Conservation (phyloP, 192 early-diverging fungal genomes). For the Coemansia umbellata region DNA sequence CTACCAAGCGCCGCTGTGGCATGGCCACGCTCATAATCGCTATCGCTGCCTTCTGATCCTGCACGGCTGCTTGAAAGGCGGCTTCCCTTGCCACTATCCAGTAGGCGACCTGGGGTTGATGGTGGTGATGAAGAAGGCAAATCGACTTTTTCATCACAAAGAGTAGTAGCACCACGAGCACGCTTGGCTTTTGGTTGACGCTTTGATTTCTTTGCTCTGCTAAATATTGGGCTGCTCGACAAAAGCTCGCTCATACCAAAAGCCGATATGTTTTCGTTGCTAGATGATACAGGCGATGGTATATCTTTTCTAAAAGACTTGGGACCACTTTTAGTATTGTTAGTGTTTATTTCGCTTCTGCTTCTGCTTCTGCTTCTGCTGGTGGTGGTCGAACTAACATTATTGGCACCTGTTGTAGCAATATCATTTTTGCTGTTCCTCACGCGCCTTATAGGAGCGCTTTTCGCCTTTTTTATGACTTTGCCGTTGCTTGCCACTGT, state of each 20-base stretch:
- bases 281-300: background rate
- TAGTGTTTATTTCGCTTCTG: background rate
- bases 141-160: background rate
- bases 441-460: background rate
- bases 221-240: conserved; percentile 11
- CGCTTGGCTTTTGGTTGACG: background rate
- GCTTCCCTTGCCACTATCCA: conserved; percentile 19
- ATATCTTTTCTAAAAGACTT: too few species aligned
- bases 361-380: too few species aligned
- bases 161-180: background rate
- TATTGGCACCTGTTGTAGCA: background rate
- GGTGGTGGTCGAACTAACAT: background rate
- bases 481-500: background rate
- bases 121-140: conserved; percentile 44
- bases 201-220: conserved; percentile 3
- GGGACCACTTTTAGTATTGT: background rate
- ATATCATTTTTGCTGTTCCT: background rate
- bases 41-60: conserved; percentile 11
- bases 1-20: background rate
- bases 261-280: background rate
- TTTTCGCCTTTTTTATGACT: background rate
- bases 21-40: background rate
- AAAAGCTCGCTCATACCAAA: conserved; percentile 33
- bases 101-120: conserved; percentile 19
- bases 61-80: conserved; percentile 12